Percentiles rank a stretch among this genome's conserved stretches.
Conservation (phyloP, 139 green algal species). For the Nannochloris sp. region DNA sequence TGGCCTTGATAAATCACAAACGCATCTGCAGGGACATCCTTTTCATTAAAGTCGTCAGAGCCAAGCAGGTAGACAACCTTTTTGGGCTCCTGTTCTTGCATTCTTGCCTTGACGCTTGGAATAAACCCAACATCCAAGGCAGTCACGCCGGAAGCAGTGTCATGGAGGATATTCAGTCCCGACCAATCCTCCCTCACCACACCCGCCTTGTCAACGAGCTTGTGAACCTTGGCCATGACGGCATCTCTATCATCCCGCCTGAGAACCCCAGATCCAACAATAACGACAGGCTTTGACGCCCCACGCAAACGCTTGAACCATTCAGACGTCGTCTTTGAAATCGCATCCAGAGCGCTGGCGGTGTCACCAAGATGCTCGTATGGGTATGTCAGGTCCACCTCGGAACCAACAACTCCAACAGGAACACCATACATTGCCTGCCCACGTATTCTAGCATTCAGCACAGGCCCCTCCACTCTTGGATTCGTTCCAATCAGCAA, state of each 20-base stretch:
- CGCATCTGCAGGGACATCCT: constrained; percentile 67
- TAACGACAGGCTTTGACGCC: constrained; percentile 66
- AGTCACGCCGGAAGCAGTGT: constrained; percentile 73
- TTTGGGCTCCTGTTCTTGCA: constrained; percentile 19
- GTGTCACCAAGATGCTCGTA: constrained; percentile 75
- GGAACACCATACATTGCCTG: constrained; percentile 40
- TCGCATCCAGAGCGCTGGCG: constrained; percentile 47
- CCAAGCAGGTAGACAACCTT: constrained; percentile 93
- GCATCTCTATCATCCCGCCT: constrained; percentile 61
- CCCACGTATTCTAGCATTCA: constrained; percentile 86
- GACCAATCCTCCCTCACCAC: constrained; percentile 88
- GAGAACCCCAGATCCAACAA: constrained; percentile 86
- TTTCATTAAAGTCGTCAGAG: constrained; percentile 72
- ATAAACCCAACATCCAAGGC: constrained; percentile 94
- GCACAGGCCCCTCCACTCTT: constrained; percentile 84
- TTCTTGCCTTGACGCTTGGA: constrained; percentile 38
- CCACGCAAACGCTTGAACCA: constrained; percentile 64
- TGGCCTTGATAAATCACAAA: constrained; percentile 96
- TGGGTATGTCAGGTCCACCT: constrained; percentile 89
- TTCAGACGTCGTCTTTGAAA: constrained; percentile 35
- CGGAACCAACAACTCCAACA: constrained; percentile 13
- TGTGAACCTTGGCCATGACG: constrained; percentile 52
- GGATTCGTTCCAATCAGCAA: constrained; percentile 91
- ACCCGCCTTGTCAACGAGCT: constrained; percentile 39
- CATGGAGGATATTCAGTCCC: constrained; percentile 94